Conservation (phyloP, 306 rosid genomes). For the Castanea sativa region DNA sequence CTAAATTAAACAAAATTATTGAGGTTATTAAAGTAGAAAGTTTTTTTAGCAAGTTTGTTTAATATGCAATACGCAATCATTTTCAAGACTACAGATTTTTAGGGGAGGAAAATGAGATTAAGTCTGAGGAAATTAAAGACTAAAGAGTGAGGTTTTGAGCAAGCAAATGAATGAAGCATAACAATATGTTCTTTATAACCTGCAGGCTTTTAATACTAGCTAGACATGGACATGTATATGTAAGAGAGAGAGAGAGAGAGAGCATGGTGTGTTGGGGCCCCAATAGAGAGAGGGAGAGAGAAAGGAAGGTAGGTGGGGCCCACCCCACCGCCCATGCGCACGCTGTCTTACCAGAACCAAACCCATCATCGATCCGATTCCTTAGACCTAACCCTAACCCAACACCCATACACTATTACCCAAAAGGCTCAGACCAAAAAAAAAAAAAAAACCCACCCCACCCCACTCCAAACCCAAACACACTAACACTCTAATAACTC, state of each 20-base stretch:
- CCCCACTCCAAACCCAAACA: slow-evolving; percentile 27
- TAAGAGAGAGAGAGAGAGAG: slow-evolving; percentile 12
- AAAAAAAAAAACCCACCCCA: slow-evolving; percentile 11
- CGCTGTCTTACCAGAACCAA: slow-evolving; percentile 61
- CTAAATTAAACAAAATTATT: background rate
- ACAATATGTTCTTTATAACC: slow-evolving; percentile 15
- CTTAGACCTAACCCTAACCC: slow-evolving; percentile 87
- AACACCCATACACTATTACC: slow-evolving; percentile 27
- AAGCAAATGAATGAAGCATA: slow-evolving; percentile 13
- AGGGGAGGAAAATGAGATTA: background rate
- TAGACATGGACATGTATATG: slow-evolving; percentile 6
- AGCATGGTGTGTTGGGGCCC: slow-evolving; percentile 37
- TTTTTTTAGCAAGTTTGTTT: background rate
- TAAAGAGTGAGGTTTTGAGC: slow-evolving; percentile 17
- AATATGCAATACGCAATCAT: slow-evolving; percentile 15
- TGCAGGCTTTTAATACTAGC: slow-evolving; percentile 25
- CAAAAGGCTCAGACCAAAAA: background rate
- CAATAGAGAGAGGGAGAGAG: background rate
- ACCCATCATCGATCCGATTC: slow-evolving; percentile 62
- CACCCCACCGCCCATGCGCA: slow-evolving; percentile 86
- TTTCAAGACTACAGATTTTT: background rate
- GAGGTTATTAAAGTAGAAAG: background rate
- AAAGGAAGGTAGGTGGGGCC: slow-evolving; percentile 35
- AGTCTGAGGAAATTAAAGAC: background rate
- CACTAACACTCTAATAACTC: slow-evolving; percentile 9